Conservation (phyloP, 805 yeast species). For the Candida cerambycidarum region DNA sequence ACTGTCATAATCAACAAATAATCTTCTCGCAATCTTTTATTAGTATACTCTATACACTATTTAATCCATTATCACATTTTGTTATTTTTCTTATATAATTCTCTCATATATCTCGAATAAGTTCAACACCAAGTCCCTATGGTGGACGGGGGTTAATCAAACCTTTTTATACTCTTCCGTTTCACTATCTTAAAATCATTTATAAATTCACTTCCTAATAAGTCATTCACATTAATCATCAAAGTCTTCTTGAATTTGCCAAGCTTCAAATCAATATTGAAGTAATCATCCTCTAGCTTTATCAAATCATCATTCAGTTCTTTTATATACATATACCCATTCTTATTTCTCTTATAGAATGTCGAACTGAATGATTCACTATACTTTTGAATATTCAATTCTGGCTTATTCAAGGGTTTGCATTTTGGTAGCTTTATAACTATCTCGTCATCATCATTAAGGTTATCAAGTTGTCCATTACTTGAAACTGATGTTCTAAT, state of each 20-base stretch:
- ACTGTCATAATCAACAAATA: neutral
- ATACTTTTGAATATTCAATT: conserved; percentile 14
- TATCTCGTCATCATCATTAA: conserved; percentile 5
- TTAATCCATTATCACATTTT: neutral
- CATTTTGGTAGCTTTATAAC: conserved; percentile 7
- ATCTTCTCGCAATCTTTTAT: too few species aligned
- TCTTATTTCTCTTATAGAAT: conserved; percentile 31
- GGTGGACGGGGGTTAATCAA: neutral
- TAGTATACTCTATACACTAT: neutral
- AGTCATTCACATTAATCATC: conserved; percentile 10
- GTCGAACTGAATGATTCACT: conserved; percentile 28
- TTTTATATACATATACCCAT: conserved; percentile 36
- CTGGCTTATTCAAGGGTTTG: conserved; percentile 11
- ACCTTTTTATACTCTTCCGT: conserved; percentile 6
- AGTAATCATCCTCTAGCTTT: conserved; percentile 14
- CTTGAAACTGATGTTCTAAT: conserved; percentile 1
- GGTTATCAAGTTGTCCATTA: neutral
- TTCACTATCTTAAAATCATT: conserved; percentile 16
- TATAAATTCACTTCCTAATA: conserved; percentile 13
- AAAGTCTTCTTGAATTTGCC: conserved; percentile 8
- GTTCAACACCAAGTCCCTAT: too few species aligned
- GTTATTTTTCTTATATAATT: neutral
- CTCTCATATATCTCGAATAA: neutral
- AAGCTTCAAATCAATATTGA: conserved; percentile 10
- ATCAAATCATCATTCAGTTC: conserved; percentile 25